Conservation (phyloP, 2,329 filamentous ascomycete species). For the Hypocreales sp. region DNA sequence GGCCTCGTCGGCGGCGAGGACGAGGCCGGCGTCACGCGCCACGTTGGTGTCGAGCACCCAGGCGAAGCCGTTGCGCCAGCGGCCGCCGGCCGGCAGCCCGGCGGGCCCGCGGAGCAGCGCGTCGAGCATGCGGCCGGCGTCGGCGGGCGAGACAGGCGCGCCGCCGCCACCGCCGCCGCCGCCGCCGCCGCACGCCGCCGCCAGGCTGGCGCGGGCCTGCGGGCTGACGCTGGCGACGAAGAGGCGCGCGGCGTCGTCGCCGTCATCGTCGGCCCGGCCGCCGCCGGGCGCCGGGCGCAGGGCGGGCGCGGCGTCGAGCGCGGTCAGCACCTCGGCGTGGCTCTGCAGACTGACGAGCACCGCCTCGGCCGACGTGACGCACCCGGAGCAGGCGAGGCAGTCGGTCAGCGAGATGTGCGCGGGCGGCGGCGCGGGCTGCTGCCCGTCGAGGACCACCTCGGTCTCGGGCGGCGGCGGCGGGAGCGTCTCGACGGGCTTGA, state of each 20-base stretch:
- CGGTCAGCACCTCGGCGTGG: constrained; percentile 75
- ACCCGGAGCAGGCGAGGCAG: constrained; percentile 93
- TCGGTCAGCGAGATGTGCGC: constrained; percentile 94
- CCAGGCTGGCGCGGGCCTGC: constrained; percentile 77
- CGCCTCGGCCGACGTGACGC: constrained; percentile 92
- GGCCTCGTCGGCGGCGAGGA: constrained; percentile 62
- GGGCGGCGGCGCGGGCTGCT: constrained; percentile 44
- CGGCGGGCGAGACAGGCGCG: constrained; percentile 53
- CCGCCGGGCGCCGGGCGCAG: constrained; percentile 18
- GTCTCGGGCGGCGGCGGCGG: constrained; percentile 38
- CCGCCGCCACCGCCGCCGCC: no score
- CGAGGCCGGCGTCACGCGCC: constrained; percentile 68
- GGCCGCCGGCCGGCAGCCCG: constrained; percentile 56
- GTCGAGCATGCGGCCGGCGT: constrained; percentile 71
- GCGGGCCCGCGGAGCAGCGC: constrained; percentile 54
- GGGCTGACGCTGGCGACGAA: constrained; percentile 90
- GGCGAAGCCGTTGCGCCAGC: constrained; percentile 60
- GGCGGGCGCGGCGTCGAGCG: constrained; percentile 53
- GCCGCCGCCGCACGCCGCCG: constrained; percentile 61
- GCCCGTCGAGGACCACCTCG: constrained; percentile 90
- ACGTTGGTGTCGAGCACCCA: constrained; percentile 88
- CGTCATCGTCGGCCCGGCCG: constrained; percentile 13
- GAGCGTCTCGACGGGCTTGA: constrained; percentile 90
- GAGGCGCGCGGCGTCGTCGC: constrained; percentile 45
- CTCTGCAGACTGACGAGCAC: constrained; percentile 93